Percentiles rank a stretch among this genome's conserved stretches.
These are phyloP conservation scores for Magnaporthiopsis rhizophila DNA, from an alignment of 2,329 filamentous ascomycete species.

Conservation along the genomic window DNA sequence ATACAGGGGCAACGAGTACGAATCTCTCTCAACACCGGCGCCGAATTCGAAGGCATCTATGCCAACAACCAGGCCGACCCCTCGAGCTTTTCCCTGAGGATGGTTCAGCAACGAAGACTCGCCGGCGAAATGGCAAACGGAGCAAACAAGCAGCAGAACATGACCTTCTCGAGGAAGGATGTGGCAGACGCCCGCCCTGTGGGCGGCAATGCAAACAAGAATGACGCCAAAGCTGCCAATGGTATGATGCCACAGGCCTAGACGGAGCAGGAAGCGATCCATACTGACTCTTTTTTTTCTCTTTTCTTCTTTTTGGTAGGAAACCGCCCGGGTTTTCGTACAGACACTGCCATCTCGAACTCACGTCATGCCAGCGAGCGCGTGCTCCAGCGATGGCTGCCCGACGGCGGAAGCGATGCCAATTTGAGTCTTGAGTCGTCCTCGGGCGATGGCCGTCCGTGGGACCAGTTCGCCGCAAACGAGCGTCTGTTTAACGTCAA, in stretches of 20 bases:
- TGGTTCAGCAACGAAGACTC: constrained; percentile 26
- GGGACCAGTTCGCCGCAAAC: constrained; percentile 94
- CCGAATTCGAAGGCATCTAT: constrained; percentile 24
- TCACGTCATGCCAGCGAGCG: constrained; percentile 62
- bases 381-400: constrained; percentile 73
- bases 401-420: constrained; percentile 51
- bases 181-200: constrained; percentile 19
- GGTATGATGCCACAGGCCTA: constrained; percentile 21
- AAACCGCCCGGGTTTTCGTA: constrained; percentile 64
- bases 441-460: constrained; percentile 40
- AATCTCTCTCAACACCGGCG: constrained; percentile 19
- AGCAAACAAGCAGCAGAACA: constrained; percentile 20
- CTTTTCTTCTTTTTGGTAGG: constrained; percentile 36
- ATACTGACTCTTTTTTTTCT: not conserved
- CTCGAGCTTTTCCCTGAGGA: constrained; percentile 21
- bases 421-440: constrained; percentile 64
- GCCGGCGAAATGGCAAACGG: constrained; percentile 23
- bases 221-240: constrained; percentile 28
- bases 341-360: constrained; percentile 81
- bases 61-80: constrained; percentile 18
- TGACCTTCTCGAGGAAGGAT: constrained; percentile 26
- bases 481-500: constrained; percentile 79
- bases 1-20: constrained; percentile 23
- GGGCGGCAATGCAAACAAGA: constrained; percentile 22
- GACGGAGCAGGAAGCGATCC: not conserved